Evolutionary conservation across 768 basidiomycete species (phyloP).

Genomic region (Chiua virens): DNA sequence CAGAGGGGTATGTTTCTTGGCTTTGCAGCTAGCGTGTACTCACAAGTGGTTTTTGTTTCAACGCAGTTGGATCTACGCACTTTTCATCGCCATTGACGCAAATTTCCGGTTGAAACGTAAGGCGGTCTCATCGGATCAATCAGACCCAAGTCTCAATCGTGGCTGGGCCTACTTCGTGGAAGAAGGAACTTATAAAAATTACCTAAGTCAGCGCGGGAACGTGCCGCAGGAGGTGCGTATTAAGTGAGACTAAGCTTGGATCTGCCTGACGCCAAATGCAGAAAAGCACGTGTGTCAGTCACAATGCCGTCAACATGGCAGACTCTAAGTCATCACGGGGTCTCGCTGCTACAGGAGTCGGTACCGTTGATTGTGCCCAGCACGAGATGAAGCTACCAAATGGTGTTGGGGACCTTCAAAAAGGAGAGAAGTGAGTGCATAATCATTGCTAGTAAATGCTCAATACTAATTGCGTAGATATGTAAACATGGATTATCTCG

Average conservation of each 20-base stretch:
- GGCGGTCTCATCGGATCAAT: conserved; percentile 4
- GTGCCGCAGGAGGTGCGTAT: too few species aligned
- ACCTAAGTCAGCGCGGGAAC: conserved; percentile 11
- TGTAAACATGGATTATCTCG: too few species aligned
- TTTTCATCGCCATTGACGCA: conserved; percentile 30
- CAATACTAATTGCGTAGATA: too few species aligned
- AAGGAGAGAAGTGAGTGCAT: too few species aligned
- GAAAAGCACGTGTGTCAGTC: not conserved
- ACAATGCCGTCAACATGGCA: conserved; percentile 2
- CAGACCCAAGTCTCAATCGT: conserved; percentile 20
- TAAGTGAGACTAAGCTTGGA: too few species aligned
- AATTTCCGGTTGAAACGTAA: conserved; percentile 29
- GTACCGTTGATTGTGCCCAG: not conserved
- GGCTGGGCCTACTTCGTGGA: conserved; percentile 29
- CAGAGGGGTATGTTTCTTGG: not conserved
- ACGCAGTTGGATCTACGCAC: conserved; percentile 17
- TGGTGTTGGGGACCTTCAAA: not conserved
- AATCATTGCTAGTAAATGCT: too few species aligned
- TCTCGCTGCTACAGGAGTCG: not conserved
- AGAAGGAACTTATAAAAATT: conserved; percentile 13
- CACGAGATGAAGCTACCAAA: conserved; percentile 3
- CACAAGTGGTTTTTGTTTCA: not conserved
- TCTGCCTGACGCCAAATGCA: not conserved
- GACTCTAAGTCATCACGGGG: not conserved
- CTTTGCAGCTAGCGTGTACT: too few species aligned